phyloP scores from a whole-genome alignment of 352 stramenopile species.

The Pelagophyceae sp. region DNA sequence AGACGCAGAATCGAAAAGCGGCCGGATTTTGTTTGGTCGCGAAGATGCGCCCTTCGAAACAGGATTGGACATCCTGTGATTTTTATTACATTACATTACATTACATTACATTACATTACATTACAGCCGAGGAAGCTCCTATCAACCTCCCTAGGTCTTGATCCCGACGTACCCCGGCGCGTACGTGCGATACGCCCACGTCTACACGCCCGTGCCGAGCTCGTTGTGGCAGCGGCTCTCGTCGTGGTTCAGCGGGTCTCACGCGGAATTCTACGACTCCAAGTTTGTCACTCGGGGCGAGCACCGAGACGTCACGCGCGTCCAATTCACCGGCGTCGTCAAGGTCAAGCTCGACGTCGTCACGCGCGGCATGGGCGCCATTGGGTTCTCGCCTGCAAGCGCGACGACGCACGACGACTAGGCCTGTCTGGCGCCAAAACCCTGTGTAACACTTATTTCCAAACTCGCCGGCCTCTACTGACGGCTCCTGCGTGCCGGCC shows the following conservation, averaged over 20 bases:
- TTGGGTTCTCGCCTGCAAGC: background rate
- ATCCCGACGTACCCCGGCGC: constrained; percentile 46
- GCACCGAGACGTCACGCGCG: constrained; percentile 45
- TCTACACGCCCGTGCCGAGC: constrained; percentile 73
- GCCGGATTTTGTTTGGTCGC: too few relatives aligned
- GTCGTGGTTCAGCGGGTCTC: constrained; percentile 69
- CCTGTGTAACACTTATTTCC: too few relatives aligned
- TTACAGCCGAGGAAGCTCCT: too few relatives aligned
- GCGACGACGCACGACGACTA: background rate
- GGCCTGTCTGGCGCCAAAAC: too few relatives aligned
- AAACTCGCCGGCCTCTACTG: too few relatives aligned
- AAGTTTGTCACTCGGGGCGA: constrained; percentile 46
- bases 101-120: too few relatives aligned
- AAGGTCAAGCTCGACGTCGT: constrained; percentile 41
- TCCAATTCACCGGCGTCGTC: constrained; percentile 40
- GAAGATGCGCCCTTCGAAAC: too few relatives aligned
- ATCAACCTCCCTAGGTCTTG: too few relatives aligned
- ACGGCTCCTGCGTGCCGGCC: too few relatives aligned
- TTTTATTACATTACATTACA: too few relatives aligned
- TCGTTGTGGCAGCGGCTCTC: constrained; percentile 70
- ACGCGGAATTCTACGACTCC: constrained; percentile 72
- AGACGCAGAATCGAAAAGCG: too few relatives aligned
- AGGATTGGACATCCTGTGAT: too few relatives aligned
- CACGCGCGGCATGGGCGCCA: background rate
- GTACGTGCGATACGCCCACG: constrained; percentile 55